Base-by-base conservation (phyloP, 2,329 filamentous ascomycete genomes). In the Aaosphaeria pasadenensis region DNA sequence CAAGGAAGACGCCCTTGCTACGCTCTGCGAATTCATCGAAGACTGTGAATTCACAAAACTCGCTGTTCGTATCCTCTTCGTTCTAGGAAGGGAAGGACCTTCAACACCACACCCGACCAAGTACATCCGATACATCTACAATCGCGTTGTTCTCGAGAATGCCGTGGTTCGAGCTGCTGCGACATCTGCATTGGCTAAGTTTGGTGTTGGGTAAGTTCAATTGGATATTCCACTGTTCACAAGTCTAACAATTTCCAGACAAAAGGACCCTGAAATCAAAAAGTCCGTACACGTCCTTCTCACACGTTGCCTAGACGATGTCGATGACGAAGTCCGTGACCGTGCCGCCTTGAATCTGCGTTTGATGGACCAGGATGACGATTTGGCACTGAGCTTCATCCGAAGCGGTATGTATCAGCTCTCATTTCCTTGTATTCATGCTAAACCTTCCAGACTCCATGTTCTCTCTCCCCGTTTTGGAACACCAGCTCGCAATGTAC, bases 101-200 rank as follows among this genome's bases (percentile, higher is more conserved):
- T 95, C 94, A 76, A 96, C 92, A 3, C 86, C 89, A 11, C 89
- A 96, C 62, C 94, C 94, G 0, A 97, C 94, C 48, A 97, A 99
- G 79, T 99, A 96, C 71, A 96, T 99, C 60, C 89, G 94, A 49
- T 99, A 97, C 73, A 99, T 99, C 67, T 99, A 99, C 78, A 99
- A 99, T 77, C 85, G 94, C 50, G 92, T 99, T 24, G 94, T 99
- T 11, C 77, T 99, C 45, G 94, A 99, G 74, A 99, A 99, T 67
- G 91, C 94, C 38, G 91, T 96, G 54, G 91, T 99, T 17, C 84
- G 94, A 59, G 94, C 94, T 43, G 91, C 94, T 7, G 94, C 94
- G 45, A 95, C 97, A 28, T 97, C 94, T 28, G 94, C 94, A 3
- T 75, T 99, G 53, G 90, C 92, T 62, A 99, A 97, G 73, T 99